These are phyloP conservation scores for Stagonosporopsis chrysanthemi DNA, from an alignment of 2,329 filamentous ascomycete genomes.

Conservation along the genomic window DNA sequence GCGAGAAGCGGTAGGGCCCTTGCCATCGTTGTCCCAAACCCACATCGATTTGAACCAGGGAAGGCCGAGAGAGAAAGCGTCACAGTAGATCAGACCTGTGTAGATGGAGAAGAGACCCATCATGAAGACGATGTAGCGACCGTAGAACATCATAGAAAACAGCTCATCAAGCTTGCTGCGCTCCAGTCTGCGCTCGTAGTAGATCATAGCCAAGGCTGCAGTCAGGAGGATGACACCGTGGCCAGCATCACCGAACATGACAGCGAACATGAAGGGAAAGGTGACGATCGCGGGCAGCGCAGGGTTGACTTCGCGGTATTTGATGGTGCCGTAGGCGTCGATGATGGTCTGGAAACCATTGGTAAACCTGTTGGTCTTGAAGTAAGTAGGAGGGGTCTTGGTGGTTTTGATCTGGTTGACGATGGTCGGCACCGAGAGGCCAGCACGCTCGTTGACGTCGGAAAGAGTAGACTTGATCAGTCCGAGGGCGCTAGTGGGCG, in stretches of 20 bases:
- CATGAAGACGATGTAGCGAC: constrained; percentile 96
- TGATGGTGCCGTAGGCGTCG: constrained; percentile 96
- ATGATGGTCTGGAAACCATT: constrained; percentile 99
- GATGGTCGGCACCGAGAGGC: constrained; percentile 95
- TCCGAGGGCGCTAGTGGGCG: constrained; percentile 86
- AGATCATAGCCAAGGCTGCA: constrained; percentile 89
- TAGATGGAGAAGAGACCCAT: constrained; percentile 98
- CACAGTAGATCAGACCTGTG: constrained; percentile 97
- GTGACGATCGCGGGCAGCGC: constrained; percentile 94
- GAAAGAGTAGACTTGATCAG: constrained; percentile 92
- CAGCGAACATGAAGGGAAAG: constrained; percentile 98
- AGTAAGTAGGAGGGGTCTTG: constrained; percentile 95
- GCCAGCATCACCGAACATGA: constrained; percentile 99
- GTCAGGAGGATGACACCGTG: constrained; percentile 89
- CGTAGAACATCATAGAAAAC: constrained; percentile 98
- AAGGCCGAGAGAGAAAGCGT: constrained; percentile 92
- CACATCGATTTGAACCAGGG: constrained; percentile 89
- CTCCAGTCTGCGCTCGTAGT: constrained; percentile 85
- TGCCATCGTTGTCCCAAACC: constrained; percentile 77
- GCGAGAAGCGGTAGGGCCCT: constrained; percentile 68
- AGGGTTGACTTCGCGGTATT: constrained; percentile 97
- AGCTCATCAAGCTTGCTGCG: constrained; percentile 94
- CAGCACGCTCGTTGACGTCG: constrained; percentile 94
- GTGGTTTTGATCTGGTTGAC: constrained; percentile 97
- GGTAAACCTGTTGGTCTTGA: constrained; percentile 98